These are phyloP conservation scores for Papiliotrema flavescens DNA, from an alignment of 1,284 basidiomycete species.

Conservation along the genomic window DNA sequence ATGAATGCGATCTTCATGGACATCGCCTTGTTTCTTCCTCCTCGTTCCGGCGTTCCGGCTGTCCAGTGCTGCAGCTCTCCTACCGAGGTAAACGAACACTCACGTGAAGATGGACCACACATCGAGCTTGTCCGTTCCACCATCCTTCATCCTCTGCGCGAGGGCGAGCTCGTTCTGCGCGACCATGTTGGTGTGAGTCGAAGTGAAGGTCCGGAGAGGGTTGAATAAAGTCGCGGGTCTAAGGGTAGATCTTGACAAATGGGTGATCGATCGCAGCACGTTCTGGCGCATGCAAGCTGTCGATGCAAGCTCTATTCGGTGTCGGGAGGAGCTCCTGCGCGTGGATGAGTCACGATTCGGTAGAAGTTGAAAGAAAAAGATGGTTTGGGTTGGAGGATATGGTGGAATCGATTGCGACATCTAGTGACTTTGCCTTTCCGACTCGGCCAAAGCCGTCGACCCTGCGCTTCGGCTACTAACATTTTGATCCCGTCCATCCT, in stretches of 20 bases:
- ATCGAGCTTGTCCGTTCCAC: conserved; percentile 58
- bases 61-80: not conserved
- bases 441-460: not conserved
- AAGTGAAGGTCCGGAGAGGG: not conserved
- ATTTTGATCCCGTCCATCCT: too few species aligned
- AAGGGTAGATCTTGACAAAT: not conserved
- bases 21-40: too few species aligned
- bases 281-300: not conserved
- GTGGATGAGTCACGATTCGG: not conserved
- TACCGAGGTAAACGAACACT: conserved; percentile 31
- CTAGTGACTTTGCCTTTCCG: not conserved
- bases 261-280: not conserved
- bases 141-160: conserved; percentile 44
- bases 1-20: too few species aligned
- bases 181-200: not conserved
- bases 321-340: too few species aligned
- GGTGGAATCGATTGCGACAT: not conserved
- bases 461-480: too few species aligned
- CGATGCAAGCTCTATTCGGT: not conserved
- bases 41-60: not conserved
- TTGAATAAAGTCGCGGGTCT: not conserved
- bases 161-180: conserved; percentile 28
- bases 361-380: not conserved
- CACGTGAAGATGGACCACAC: conserved; percentile 94
- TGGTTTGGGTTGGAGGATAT: not conserved